Evolutionary conservation across 139 green algal genomes (phyloP).

Genomic region (Ettlia oleoabundans): DNA sequence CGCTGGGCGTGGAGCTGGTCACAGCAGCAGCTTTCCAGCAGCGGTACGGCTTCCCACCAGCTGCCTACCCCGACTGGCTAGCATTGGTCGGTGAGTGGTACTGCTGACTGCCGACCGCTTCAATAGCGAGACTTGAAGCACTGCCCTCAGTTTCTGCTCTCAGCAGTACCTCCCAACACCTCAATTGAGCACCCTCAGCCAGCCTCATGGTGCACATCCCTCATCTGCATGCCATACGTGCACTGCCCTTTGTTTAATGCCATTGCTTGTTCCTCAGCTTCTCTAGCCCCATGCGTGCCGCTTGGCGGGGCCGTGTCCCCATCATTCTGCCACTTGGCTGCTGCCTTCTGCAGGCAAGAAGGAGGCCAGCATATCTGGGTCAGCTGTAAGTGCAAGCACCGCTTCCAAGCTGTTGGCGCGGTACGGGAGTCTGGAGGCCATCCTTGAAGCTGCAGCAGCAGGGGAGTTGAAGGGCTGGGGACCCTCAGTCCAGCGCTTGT

Average conservation of each 20-base stretch:
- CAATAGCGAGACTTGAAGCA: no score
- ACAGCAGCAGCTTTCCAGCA: not conserved
- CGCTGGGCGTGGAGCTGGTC: slow-evolving; percentile 14
- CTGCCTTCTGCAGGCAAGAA: slow-evolving; percentile 33
- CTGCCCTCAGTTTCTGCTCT: no score
- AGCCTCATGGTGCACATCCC: no score
- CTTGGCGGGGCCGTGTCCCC: not conserved
- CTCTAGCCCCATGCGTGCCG: not conserved
- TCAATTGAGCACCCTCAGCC: no score
- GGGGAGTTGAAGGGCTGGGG: slow-evolving; percentile 30
- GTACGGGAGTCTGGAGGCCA: slow-evolving; percentile 21
- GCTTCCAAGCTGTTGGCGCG: slow-evolving; percentile 28
- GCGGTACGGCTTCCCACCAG: slow-evolving; percentile 20
- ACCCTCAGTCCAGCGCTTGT: not conserved
- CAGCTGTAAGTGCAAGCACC: slow-evolving; percentile 3
- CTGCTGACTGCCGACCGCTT: no score
- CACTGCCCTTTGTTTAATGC: no score
- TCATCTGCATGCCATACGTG: no score
- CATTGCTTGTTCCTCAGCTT: no score
- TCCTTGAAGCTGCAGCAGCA: not conserved
- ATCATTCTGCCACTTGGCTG: not conserved
- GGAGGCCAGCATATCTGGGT: slow-evolving; percentile 2
- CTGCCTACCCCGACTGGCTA: slow-evolving; percentile 29
- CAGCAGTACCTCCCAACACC: no score
- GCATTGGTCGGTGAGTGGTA: slow-evolving; percentile 9